Evolutionary conservation across 148 eudicot species (phyloP), one percentile per base, ranked within the genome.

Genomic region (Arctostaphylos glauca): DNA sequence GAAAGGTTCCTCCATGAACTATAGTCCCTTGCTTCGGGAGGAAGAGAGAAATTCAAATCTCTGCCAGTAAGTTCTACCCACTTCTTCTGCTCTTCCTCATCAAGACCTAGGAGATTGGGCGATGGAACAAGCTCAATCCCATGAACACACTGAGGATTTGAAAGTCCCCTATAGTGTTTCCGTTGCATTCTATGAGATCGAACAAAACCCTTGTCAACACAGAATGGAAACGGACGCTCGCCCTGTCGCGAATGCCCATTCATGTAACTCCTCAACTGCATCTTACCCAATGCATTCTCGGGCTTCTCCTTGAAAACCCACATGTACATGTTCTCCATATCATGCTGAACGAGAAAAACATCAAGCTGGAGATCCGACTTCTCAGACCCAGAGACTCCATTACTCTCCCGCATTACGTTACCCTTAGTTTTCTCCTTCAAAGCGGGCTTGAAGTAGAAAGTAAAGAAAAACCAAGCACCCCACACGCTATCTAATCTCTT

Each of bases 391-490:
- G 91, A 89, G 6, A 92, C 84, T 67, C 97, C 97, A 79, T 89
- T 92, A 74, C 87, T 55, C 83, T 94, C 95, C 54, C 90, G 64
- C 2, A 86, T 80, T 3, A 88, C 80, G 84, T 86, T 94, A 64
- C 88, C 71, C 83, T 92, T 92, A 2, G 90, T 80, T 50, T 90
- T 92, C 48, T 92, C 95, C 74, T 90, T 91, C 83, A 94, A 84
- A 44, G 87, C 90, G 1, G 97, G 95, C 79, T 90, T 94, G 74
- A 94, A 94, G 66, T 94, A 94, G 86, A 90, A 94, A 83, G 93
- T 94, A 87, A 94, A 94, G 88, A 94, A 94, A 75, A 94, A 89
- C 97, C 97, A 94, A 83, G 98, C 98, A 3, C 95, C 98, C 98
- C 98, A 94, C 19, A 94, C 86, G 80, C 89, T 94, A 86, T 94